phyloP scores from a whole-genome alignment of 2,329 filamentous ascomycete species.

The Phoma herbarum region DNA sequence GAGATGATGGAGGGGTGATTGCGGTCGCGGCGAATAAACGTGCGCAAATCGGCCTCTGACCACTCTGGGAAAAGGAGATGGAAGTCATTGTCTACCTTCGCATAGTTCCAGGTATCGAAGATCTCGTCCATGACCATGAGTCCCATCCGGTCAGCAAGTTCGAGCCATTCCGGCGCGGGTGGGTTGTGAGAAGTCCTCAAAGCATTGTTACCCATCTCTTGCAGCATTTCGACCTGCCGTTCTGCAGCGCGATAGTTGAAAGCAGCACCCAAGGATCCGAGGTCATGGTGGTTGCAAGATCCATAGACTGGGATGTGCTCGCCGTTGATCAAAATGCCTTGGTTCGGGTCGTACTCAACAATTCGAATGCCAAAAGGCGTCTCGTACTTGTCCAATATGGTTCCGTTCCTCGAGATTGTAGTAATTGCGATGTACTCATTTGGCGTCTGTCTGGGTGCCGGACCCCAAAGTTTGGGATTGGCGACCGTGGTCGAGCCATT shows the following conservation, averaged over 20 bases:
- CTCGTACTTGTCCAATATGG: constrained; percentile 56
- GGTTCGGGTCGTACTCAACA: constrained; percentile 52
- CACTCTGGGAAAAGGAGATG: constrained; percentile 63
- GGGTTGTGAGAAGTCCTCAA: constrained; percentile 64
- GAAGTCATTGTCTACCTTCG: constrained; percentile 60
- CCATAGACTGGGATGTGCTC: constrained; percentile 57
- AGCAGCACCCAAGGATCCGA: constrained; percentile 60
- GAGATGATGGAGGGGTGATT: constrained; percentile 63
- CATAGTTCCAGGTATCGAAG: constrained; percentile 60
- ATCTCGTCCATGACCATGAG: constrained; percentile 64
- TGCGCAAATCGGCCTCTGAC: constrained; percentile 62
- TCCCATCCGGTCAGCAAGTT: constrained; percentile 60
- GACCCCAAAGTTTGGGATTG: constrained; percentile 60
- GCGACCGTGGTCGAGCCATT: constrained; percentile 50
- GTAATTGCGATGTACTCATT: constrained; percentile 61
- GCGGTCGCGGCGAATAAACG: constrained; percentile 62
- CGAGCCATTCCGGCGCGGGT: constrained; percentile 60
- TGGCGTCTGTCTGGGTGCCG: constrained; percentile 56
- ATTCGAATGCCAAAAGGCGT: constrained; percentile 62
- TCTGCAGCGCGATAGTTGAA: constrained; percentile 61
- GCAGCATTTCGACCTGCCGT: constrained; percentile 61
- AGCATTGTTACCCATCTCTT: constrained; percentile 61
- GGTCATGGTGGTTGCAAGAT: constrained; percentile 62
- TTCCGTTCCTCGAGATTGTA: constrained; percentile 26
- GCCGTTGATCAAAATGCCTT: constrained; percentile 60